phyloP scores from a whole-genome alignment of 1,139 yeast genomes.

The Debaryomyces psychrophilus region DNA sequence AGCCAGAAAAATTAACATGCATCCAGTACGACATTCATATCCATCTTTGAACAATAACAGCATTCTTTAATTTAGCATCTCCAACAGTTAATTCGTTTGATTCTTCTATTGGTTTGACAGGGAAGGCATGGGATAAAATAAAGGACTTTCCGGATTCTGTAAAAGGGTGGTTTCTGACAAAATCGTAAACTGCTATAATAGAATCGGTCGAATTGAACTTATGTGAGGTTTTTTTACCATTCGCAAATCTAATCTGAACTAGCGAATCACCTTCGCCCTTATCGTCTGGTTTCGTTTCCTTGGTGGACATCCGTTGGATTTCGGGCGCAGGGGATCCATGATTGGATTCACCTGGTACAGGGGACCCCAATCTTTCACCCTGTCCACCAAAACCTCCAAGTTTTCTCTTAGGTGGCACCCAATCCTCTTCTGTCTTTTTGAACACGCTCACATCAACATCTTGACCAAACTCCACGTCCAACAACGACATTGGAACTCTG shows the following conservation, averaged over 20 bases:
- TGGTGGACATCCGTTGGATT: constrained; percentile 20
- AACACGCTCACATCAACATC: constrained; percentile 94
- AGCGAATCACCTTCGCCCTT: constrained; percentile 66
- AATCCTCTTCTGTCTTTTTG: constrained; percentile 81
- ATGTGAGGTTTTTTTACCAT: constrained; percentile 70
- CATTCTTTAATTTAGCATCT: constrained; percentile 76
- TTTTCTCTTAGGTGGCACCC: constrained; percentile 67
- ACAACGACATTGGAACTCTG: constrained; percentile 84
- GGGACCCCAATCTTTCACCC: constrained; percentile 92
- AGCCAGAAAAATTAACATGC: neutral
- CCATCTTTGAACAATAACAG: constrained; percentile 94
- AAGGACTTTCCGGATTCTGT: constrained; percentile 54
- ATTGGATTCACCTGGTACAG: constrained; percentile 69
- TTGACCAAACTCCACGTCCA: constrained; percentile 87
- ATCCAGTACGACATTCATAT: constrained; percentile 10
- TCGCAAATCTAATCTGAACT: constrained; percentile 84
- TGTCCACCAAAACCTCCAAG: constrained; percentile 75
- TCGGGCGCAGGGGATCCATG: constrained; percentile 23
- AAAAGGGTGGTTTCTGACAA: constrained; percentile 54
- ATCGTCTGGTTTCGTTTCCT: constrained; percentile 25
- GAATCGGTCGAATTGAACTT: constrained; percentile 68
- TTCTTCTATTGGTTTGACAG: constrained; percentile 73
- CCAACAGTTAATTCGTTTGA: constrained; percentile 53
- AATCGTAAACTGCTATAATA: constrained; percentile 69
- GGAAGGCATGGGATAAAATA: constrained; percentile 79